These are phyloP conservation scores for Yamadazyma akitaensis DNA, from an alignment of 805 yeast species.

Conservation along the genomic window DNA sequence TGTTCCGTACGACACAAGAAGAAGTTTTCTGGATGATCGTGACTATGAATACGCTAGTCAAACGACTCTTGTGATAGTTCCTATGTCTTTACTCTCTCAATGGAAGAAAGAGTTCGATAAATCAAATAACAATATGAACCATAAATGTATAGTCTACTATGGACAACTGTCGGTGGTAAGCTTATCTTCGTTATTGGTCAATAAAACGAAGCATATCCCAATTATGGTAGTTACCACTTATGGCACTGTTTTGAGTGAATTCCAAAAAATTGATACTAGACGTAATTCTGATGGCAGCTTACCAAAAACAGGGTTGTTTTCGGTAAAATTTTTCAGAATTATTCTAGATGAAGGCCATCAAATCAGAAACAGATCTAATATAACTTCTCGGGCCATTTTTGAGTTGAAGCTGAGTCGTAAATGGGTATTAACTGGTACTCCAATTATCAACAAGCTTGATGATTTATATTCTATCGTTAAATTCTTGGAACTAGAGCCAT, in stretches of 20 bases:
- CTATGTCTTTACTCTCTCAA: conserved; percentile 87
- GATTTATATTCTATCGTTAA: conserved; percentile 77
- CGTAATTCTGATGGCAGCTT: conserved; percentile 26
- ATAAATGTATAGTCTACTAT: conserved; percentile 63
- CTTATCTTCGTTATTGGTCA: conserved; percentile 44
- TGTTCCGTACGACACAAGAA: conserved; percentile 48
- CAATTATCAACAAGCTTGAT: conserved; percentile 83
- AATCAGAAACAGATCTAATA: conserved; percentile 74
- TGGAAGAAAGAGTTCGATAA: conserved; percentile 81
- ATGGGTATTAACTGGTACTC: conserved; percentile 93
- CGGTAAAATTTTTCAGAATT: conserved; percentile 70
- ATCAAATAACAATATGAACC: conserved; percentile 45
- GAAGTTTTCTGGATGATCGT: conserved; percentile 5
- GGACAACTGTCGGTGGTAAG: conserved; percentile 60
- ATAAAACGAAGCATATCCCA: conserved; percentile 46
- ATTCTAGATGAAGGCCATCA: conserved; percentile 90
- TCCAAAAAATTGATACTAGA: conserved; percentile 42
- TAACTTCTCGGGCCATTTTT: conserved; percentile 74
- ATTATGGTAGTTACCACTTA: conserved; percentile 77
- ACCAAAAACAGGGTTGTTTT: conserved; percentile 54
- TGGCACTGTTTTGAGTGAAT: conserved; percentile 82
- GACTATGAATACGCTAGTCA: conserved; percentile 51
- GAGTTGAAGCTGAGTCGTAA: conserved; percentile 60
- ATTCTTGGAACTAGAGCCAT: conserved; percentile 79
- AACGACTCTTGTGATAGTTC: conserved; percentile 79